A percentile compares a stretch with the other conserved stretches of the same genome.
Conservation (phyloP, 2,329 filamentous ascomycete genomes). For the Cucurbitaria berberidis region DNA sequence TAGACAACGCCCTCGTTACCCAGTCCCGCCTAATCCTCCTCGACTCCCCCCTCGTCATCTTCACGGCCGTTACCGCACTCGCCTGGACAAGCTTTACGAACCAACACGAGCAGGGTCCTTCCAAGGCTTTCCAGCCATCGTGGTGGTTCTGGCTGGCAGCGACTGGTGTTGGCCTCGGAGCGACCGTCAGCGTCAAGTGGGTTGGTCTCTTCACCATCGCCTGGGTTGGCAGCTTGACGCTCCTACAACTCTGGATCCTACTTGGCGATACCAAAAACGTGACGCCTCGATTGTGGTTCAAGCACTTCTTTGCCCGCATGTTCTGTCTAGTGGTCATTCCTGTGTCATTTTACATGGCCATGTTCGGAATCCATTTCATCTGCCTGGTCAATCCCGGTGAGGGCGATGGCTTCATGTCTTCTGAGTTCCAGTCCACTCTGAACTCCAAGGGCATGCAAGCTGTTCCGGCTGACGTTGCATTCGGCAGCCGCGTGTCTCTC, state of each 20-base stretch:
- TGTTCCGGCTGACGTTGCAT: slow-evolving; percentile 87
- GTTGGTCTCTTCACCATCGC: slow-evolving; percentile 98
- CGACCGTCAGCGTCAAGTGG: slow-evolving; percentile 97
- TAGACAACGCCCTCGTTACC: slow-evolving; percentile 93
- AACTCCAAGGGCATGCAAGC: slow-evolving; percentile 98
- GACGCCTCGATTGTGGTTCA: slow-evolving; percentile 83
- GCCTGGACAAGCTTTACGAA: slow-evolving; percentile 94
- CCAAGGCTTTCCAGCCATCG: slow-evolving; percentile 81
- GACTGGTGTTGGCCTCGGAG: slow-evolving; percentile 85
- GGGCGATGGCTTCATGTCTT: slow-evolving; percentile 99
- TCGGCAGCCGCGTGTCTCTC: slow-evolving; percentile 84
- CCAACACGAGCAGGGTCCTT: slow-evolving; percentile 90
- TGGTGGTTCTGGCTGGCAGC: slow-evolving; percentile 99
- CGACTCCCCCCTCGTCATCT: slow-evolving; percentile 91
- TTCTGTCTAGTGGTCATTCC: slow-evolving; percentile 95
- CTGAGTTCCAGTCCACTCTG: slow-evolving; percentile 95
- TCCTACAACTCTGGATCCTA: slow-evolving; percentile 92
- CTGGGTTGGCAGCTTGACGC: slow-evolving; percentile 91
- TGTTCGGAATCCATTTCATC: slow-evolving; percentile 97
- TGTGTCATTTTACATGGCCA: slow-evolving; percentile 87
- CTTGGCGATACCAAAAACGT: slow-evolving; percentile 89
- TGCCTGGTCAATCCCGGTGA: slow-evolving; percentile 94
- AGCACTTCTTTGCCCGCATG: slow-evolving; percentile 88
- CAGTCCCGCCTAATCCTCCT: slow-evolving; percentile 95
- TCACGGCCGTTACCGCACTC: slow-evolving; percentile 89